Evolutionary conservation across 306 rosid species (phyloP).

Genomic region (Biancaea sappan): DNA sequence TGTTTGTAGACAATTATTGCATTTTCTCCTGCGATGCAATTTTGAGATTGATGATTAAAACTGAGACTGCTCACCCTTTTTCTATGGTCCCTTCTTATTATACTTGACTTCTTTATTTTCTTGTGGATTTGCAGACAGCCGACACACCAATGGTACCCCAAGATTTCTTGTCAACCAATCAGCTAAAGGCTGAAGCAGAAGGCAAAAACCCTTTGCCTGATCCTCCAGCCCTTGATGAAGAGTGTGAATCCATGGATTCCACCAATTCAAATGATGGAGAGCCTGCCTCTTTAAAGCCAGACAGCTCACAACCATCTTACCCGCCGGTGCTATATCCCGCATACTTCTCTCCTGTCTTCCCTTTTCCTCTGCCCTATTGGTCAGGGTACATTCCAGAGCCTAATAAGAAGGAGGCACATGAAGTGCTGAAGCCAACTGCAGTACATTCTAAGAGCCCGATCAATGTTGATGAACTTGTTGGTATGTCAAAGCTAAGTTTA

Average conservation of each 20-base stretch:
- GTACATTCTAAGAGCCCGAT: constrained; percentile 82
- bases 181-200: constrained; percentile 54
- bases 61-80: neutral
- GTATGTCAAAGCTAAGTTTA: constrained; percentile 92
- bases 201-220: constrained; percentile 71
- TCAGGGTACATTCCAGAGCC: constrained; percentile 65
- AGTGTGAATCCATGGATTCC: constrained; percentile 95
- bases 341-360: constrained; percentile 71
- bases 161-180: constrained; percentile 64
- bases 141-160: constrained; percentile 65
- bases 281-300: constrained; percentile 49
- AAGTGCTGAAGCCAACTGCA: constrained; percentile 93
- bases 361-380: constrained; percentile 74
- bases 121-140: constrained; percentile 61
- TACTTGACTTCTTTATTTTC: neutral
- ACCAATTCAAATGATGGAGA: constrained; percentile 92
- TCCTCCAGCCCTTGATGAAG: constrained; percentile 83
- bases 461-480: constrained; percentile 90
- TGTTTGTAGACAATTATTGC: constrained; percentile 16
- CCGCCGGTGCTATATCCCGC: constrained; percentile 83
- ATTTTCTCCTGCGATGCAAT: constrained; percentile 10
- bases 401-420: constrained; percentile 62
- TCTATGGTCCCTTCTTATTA: constrained; percentile 4
- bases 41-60: constrained; percentile 4
- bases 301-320: constrained; percentile 52